A percentile compares a stretch with the other conserved stretches of the same genome.
These are phyloP conservation scores for Mortierella sp. DNA, from an alignment of 371 early-diverging fungal species.

Conservation along the genomic window DNA sequence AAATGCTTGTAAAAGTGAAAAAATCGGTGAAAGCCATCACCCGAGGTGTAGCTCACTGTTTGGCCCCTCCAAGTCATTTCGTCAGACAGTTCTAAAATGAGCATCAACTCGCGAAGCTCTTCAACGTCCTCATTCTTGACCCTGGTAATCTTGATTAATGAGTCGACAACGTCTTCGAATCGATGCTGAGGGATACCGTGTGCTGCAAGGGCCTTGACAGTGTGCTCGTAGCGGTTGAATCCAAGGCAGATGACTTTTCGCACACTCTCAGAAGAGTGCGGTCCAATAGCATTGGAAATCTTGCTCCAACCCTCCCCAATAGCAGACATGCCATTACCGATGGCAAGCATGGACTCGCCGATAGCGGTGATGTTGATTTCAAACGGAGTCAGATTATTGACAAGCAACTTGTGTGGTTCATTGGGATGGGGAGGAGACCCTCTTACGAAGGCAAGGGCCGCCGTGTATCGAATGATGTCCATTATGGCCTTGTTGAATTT, in stretches of 20 bases:
- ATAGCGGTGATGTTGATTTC: not conserved
- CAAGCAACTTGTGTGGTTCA: not conserved
- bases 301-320: not conserved
- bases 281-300: constrained; percentile 1
- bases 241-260: constrained; percentile 24
- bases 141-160: not conserved
- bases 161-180: constrained; percentile 6
- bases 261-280: constrained; percentile 4
- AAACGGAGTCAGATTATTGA: not conserved
- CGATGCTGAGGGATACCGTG: not conserved
- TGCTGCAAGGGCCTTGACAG: not conserved
- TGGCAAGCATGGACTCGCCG: not conserved
- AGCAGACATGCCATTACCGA: not conserved
- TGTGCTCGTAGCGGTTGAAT: constrained; percentile 14
- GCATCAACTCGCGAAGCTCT: constrained; percentile 19
- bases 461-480: constrained; percentile 8
- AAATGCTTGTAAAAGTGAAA: constrained; percentile 19
- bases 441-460: not conserved
- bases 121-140: constrained; percentile 4
- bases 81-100: constrained; percentile 10
- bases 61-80: constrained; percentile 27
- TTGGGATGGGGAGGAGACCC: not conserved
- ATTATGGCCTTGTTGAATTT: constrained; percentile 10
- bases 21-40: constrained; percentile 4
- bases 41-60: constrained; percentile 15